Evolutionary conservation across 2,329 filamentous ascomycete species (phyloP), one percentile per base, ranked within the genome.

Genomic region (Dryadomyces quercus-mongolicae): DNA sequence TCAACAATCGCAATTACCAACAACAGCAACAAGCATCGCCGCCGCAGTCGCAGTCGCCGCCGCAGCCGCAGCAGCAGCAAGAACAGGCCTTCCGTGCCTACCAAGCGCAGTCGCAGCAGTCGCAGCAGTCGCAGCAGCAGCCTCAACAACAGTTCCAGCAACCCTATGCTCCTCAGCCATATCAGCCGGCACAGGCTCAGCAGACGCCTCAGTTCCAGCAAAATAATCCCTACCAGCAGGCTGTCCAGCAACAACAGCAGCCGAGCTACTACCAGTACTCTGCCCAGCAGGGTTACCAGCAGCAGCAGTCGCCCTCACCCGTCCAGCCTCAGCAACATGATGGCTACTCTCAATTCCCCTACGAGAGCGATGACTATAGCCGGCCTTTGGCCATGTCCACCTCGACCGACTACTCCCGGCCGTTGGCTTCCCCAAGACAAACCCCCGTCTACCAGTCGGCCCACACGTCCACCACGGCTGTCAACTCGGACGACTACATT

Each of bases 401-500:
- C 21, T 18, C 52, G 12, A 48, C 50, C 8, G 57, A 59, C 47
- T 53, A 21, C 22, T 52, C 50, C 5, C 50, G 50, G 16, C 50
- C 50, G 9, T n/a, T 52, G 22, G 50, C 50, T n/a, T 52, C 58
- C 2, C 55, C 58, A 0, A 49, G 54, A n/a, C 48, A 52, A 40
- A 52, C 44, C 2, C 58, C 58, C 1, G 56, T 59, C 25, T 59
- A 59, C 43, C 56, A 59, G 36, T 59, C 58, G 6, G 53, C 56
- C 2, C 54, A 56, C 51, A 59, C 58, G 1, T 59, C 58, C 8
- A 49, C 45, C 1, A 59, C 58, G 16, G 58, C 56, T 12, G 58
- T 58, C 8, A 56, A 58, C 47, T 52, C 54, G 22, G 55, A 56
- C 34, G 58, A 58, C 48, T 53, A 53, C 49, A 50, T 54, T 48